Evolutionary conservation across 495 filamentous ascomycete species (phyloP).

Genomic region (Aspergillus egyptiacus): DNA sequence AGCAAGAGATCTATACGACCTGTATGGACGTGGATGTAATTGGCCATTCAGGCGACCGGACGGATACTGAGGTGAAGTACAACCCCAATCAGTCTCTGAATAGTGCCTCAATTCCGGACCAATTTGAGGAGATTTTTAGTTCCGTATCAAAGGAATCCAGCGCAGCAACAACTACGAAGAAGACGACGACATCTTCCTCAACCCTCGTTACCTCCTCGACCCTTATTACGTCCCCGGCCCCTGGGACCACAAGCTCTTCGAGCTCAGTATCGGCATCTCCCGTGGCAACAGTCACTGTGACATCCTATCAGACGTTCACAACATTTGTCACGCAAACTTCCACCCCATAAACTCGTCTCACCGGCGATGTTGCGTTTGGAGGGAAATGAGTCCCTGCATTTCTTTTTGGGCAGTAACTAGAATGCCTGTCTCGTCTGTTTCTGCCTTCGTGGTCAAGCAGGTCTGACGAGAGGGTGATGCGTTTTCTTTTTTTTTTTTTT

Average conservation of each 20-base stretch:
- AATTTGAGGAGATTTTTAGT: conserved; percentile 27
- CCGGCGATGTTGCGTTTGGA: not conserved
- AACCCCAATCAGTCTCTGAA: conserved; percentile 32
- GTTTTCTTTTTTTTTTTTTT: not conserved
- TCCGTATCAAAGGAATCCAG: not conserved
- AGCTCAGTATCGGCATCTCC: not conserved
- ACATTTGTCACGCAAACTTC: conserved; percentile 13
- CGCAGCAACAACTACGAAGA: not conserved
- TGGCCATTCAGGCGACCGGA: conserved; percentile 18
- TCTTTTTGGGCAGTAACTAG: conserved; percentile 1
- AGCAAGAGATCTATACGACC: conserved; percentile 70
- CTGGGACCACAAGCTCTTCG: not conserved
- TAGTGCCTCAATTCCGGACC: conserved; percentile 31
- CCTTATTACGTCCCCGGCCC: no score
- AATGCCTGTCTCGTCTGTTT: not conserved
- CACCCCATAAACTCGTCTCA: not conserved
- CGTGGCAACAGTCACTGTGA: conserved; percentile 7
- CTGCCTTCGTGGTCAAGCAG: conserved; percentile 2
- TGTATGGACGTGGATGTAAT: conserved; percentile 72
- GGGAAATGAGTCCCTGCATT: not conserved
- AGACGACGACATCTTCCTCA: not conserved
- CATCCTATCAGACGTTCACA: conserved; percentile 22
- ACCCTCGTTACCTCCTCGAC: not conserved
- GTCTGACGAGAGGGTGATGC: not conserved
- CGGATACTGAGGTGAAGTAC: conserved; percentile 18